phyloP scores from a whole-genome alignment of 164 flowering plant species.

The Annona cherimola region DNA sequence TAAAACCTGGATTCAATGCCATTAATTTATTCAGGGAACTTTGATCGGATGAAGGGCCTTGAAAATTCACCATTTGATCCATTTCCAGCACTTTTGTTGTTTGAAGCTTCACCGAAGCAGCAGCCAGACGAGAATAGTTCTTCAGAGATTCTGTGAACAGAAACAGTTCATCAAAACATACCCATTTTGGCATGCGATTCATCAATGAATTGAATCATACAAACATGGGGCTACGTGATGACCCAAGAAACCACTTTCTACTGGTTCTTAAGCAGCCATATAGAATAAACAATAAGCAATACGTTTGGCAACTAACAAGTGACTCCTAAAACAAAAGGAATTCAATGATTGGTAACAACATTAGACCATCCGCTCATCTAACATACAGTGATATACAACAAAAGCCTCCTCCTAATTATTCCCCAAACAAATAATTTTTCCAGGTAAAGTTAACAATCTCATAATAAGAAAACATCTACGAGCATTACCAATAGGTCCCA shows the following conservation, averaged over 20 bases:
- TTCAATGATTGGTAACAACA: too few relatives aligned
- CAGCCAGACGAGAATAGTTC: conserved; percentile 58
- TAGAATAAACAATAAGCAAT: not conserved
- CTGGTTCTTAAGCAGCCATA: not conserved
- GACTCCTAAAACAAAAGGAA: not conserved
- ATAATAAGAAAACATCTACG: not conserved
- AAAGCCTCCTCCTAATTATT: not conserved
- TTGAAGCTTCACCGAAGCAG: conserved; percentile 42
- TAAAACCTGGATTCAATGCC: conserved; percentile 58
- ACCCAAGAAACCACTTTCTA: too few relatives aligned
- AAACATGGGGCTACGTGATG: not conserved
- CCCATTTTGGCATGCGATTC: not conserved
- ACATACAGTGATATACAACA: not conserved
- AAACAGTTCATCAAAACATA: conserved; percentile 1
- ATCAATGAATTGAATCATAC: not conserved
- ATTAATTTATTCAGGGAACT: conserved; percentile 56
- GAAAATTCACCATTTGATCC: conserved; percentile 57
- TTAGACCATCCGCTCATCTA: too few relatives aligned
- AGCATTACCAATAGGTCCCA: conserved; percentile 77
- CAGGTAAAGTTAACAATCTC: too few relatives aligned
- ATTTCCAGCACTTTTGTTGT: conserved; percentile 76
- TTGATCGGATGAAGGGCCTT: conserved; percentile 60
- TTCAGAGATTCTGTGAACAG: conserved; percentile 77
- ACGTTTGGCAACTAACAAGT: not conserved
- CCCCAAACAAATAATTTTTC: not conserved